phyloP scores from a whole-genome alignment of 2,329 filamentous ascomycete species.

The Aspergillus aculeatus region DNA sequence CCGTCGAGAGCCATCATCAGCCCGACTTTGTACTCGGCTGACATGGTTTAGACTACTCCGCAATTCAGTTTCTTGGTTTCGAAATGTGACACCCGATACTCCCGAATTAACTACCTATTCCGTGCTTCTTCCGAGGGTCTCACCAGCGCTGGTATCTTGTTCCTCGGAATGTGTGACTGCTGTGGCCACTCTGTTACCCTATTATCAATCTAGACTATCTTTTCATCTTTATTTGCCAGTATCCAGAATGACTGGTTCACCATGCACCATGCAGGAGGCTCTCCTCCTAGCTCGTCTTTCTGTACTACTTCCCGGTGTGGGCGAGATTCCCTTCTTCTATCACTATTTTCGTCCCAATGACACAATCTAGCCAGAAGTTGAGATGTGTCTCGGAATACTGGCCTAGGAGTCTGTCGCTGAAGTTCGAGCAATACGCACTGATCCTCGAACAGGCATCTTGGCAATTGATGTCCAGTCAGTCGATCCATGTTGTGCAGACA shows the following conservation, averaged over 20 bases:
- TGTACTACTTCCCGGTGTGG: no score
- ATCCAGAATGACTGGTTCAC: neutral
- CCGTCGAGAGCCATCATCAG: neutral
- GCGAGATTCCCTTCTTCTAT: no score
- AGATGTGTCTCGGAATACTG: no score
- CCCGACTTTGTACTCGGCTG: neutral
- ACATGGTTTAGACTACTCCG: no score
- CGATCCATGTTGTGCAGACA: neutral
- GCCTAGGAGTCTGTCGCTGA: no score
- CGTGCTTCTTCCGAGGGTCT: no score
- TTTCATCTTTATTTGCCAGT: neutral
- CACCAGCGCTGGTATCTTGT: neutral
- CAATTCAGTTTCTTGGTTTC: no score
- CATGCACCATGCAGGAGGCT: neutral
- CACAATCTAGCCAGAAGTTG: no score
- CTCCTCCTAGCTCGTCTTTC: neutral
- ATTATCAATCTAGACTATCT: neutral
- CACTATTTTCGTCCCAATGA: no score
- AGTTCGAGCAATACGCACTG: neutral
- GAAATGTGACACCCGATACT: no score
- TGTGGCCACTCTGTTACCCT: neutral
- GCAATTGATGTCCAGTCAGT: neutral
- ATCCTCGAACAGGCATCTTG: neutral
- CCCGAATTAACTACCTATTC: no score
- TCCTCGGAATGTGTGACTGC: neutral